Percentiles rank a stretch among this genome's conserved stretches.
These are phyloP conservation scores for Arxiozyma slooffiae DNA, from an alignment of 1,139 yeast species.

Conservation along the genomic window DNA sequence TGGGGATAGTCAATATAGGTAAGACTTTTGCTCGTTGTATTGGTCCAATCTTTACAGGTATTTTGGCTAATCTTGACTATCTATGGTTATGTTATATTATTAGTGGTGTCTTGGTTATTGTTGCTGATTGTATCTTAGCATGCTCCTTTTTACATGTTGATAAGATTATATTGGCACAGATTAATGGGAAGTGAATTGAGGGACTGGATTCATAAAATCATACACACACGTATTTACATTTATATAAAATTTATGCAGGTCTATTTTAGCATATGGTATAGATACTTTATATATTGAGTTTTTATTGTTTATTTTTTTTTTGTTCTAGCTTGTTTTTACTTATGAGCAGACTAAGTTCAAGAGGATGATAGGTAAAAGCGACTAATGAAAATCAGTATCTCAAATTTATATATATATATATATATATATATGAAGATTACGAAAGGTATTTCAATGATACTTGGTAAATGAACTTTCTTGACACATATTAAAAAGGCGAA, in stretches of 20 bases:
- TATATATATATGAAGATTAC: not conserved
- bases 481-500: not conserved
- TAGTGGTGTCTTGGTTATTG: constrained; percentile 44
- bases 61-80: constrained; percentile 44
- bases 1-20: constrained; percentile 80
- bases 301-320: too few relatives aligned
- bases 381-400: too few relatives aligned
- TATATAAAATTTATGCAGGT: not conserved
- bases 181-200: constrained; percentile 4
- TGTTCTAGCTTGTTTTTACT: not conserved
- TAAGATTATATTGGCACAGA: constrained; percentile 16
- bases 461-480: not conserved
- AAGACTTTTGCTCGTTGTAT: constrained; percentile 76
- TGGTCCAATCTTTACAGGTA: constrained; percentile 75
- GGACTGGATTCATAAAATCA: not conserved
- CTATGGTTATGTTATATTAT: constrained; percentile 53
- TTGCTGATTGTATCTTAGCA: constrained; percentile 31
- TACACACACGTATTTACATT: not conserved
- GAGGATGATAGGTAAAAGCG: too few relatives aligned
- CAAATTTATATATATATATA: not conserved
- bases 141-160: constrained; percentile 29
- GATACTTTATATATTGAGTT: not conserved
- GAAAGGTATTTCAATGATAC: too few relatives aligned
- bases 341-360: too few relatives aligned
- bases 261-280: not conserved